phyloP scores from a whole-genome alignment of 495 filamentous ascomycete genomes.

The Aspergillus steynii region DNA sequence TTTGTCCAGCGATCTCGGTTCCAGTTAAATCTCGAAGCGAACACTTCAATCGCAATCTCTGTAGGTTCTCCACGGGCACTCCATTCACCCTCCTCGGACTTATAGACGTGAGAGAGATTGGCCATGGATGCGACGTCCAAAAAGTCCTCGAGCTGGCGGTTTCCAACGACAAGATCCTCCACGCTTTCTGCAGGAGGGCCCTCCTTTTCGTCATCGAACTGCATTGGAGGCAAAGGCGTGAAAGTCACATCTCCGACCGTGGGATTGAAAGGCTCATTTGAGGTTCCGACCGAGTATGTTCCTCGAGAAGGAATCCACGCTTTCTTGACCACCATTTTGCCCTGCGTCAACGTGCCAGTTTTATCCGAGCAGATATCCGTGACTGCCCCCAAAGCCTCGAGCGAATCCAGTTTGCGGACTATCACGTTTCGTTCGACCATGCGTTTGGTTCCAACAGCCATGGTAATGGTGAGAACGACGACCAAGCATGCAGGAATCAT shows the following conservation, averaged over 20 bases:
- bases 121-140: conserved; percentile 57
- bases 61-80: conserved; percentile 59
- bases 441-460: conserved; percentile 69
- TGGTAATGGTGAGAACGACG: conserved; percentile 73
- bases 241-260: conserved; percentile 45
- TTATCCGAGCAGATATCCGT: conserved; percentile 74
- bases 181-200: conserved; percentile 17
- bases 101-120: conserved; percentile 55
- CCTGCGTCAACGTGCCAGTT: conserved; percentile 71
- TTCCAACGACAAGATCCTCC: conserved; percentile 21
- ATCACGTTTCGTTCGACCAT: conserved; percentile 71
- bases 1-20: conserved; percentile 47
- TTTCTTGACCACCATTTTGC: conserved; percentile 76
- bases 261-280: conserved; percentile 54
- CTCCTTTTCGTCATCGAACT: conserved; percentile 25
- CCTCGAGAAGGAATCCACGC: conserved; percentile 72
- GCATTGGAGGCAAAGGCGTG: conserved; percentile 27
- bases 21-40: conserved; percentile 55
- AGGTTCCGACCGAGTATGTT: conserved; percentile 58
- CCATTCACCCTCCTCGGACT: conserved; percentile 47
- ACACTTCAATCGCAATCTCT: conserved; percentile 63
- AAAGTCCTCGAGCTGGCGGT: conserved; percentile 39
- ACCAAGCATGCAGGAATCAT: conserved; percentile 77
- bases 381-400: conserved; percentile 69
- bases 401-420: conserved; percentile 62